Evolutionary conservation across 768 basidiomycete genomes (phyloP).

Genomic region (Auricularia sp.): DNA sequence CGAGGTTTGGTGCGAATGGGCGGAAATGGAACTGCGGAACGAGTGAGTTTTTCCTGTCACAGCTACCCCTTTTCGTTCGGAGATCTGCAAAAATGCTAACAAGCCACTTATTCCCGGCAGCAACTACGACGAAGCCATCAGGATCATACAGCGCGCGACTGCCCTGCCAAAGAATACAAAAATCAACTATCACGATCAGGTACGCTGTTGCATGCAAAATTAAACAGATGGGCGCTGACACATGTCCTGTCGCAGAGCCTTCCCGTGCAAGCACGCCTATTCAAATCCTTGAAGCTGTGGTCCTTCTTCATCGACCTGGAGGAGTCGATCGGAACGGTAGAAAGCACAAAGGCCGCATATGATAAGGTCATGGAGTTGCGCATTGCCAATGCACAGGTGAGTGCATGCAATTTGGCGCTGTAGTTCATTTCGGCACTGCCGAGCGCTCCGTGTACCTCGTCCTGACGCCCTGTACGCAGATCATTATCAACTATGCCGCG

Average conservation of each 20-base stretch:
- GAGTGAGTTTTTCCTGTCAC: slow-evolving; percentile 49
- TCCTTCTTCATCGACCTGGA: slow-evolving; percentile 97
- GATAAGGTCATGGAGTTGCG: slow-evolving; percentile 94
- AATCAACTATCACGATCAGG: slow-evolving; percentile 92
- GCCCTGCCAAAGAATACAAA: slow-evolving; percentile 83
- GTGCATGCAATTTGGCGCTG: slow-evolving; percentile 2
- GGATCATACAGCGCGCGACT: slow-evolving; percentile 94
- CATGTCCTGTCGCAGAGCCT: slow-evolving; percentile 41
- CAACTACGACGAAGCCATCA: slow-evolving; percentile 91
- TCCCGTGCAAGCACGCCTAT: slow-evolving; percentile 78
- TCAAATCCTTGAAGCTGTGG: slow-evolving; percentile 98
- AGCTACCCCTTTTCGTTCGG: neutral
- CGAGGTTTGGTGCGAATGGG: slow-evolving; percentile 99
- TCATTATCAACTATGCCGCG: slow-evolving; percentile 92
- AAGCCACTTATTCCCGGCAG: slow-evolving; percentile 31
- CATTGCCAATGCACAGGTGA: slow-evolving; percentile 87
- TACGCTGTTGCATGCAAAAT: slow-evolving; percentile 27
- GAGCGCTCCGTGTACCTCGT: neutral
- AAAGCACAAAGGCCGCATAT: slow-evolving; percentile 84
- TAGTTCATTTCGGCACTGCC: neutral
- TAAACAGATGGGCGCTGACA: neutral
- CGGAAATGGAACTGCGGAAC: slow-evolving; percentile 92
- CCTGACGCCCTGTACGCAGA: slow-evolving; percentile 14
- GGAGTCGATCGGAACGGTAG: slow-evolving; percentile 91
- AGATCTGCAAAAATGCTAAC: neutral